Percentiles rank a stretch among this genome's conserved stretches.
These are phyloP conservation scores for Candida koratica DNA, from an alignment of 805 yeast species.

Conservation along the genomic window DNA sequence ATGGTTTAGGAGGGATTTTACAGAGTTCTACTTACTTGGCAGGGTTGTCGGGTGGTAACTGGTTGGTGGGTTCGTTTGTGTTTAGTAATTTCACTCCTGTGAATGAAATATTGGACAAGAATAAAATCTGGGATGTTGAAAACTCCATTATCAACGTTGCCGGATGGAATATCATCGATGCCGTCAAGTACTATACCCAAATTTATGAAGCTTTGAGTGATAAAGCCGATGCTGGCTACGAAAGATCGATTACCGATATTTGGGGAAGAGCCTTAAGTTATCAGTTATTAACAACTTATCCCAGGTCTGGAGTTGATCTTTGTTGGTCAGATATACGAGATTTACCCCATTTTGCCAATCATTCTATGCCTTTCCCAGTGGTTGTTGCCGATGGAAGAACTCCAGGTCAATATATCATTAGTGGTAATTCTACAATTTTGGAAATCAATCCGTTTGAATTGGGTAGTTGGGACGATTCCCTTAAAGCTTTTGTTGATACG, in stretches of 20 bases:
- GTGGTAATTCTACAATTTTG: conserved; percentile 36
- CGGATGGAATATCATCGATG: conserved; percentile 56
- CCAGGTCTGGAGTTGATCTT: conserved; percentile 25
- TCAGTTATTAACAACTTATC: conserved; percentile 32
- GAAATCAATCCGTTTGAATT: conserved; percentile 43
- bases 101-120: conserved; percentile 27
- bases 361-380: conserved; percentile 39
- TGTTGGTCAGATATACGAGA: conserved; percentile 31
- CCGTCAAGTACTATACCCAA: conserved; percentile 48
- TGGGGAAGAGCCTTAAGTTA: conserved; percentile 43
- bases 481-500: conserved; percentile 60
- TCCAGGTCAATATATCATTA: conserved; percentile 27
- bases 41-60: conserved; percentile 64
- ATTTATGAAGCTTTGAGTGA: conserved; percentile 27
- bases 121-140: conserved; percentile 35
- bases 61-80: conserved; percentile 63
- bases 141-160: conserved; percentile 72
- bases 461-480: conserved; percentile 85
- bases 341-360: conserved; percentile 22
- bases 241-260: conserved; percentile 36
- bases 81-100: conserved; percentile 57
- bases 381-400: conserved; percentile 38
- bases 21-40: conserved; percentile 70
- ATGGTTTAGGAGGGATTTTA: conserved; percentile 73
- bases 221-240: conserved; percentile 37